Base-by-base conservation (phyloP, 73 alveolate species). In the Tetrahymena borealis region DNA sequence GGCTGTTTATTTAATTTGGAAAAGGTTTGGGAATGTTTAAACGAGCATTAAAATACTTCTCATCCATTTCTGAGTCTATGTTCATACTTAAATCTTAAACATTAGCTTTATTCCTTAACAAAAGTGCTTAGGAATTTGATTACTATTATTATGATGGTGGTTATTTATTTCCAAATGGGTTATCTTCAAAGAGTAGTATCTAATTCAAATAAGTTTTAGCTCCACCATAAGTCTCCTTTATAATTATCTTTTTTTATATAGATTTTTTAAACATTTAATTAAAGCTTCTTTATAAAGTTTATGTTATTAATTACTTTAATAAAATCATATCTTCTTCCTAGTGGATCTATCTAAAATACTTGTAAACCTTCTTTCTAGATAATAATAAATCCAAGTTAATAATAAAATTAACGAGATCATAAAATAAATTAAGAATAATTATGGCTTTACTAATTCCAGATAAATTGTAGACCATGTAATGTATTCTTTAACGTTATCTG, bases 181-280 rank as follows among this genome's bases (percentile, higher is more conserved):
- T 60, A 77, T 95, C 95, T 32, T 95, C 97, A 39, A 95, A 85
- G 15, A 95, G 90, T 37, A 35, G 90, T 11, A 95, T 78, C 78
- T 95, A 77, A 43, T 95, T 95, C 36, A 95, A 90, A 95, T 95
- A 95, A 31, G 96, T 93, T 38, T 93, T 94, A 32, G 96, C 78
- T 13, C 94, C 97, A 13, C 97, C 97, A 77, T 79, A 95, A 20
- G 97, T 95, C 42, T 95, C 97, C 91, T 79, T 93, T 32, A 95
- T 39, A 60, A 93, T 43, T 6, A 95, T 38, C 37, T 60, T 24
- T 15, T 60, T 60, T 18, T 18, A 3, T 60, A 24, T 18, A 60
- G 10, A 15, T 60, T 10, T 6, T 24, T 2, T 60, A 11, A 60
- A 60, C 12, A 39, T 9, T 12, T 9, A 39, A 39, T 39, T 12